Conservation (phyloP, 768 basidiomycete genomes). For the Boletus rex-veris region DNA sequence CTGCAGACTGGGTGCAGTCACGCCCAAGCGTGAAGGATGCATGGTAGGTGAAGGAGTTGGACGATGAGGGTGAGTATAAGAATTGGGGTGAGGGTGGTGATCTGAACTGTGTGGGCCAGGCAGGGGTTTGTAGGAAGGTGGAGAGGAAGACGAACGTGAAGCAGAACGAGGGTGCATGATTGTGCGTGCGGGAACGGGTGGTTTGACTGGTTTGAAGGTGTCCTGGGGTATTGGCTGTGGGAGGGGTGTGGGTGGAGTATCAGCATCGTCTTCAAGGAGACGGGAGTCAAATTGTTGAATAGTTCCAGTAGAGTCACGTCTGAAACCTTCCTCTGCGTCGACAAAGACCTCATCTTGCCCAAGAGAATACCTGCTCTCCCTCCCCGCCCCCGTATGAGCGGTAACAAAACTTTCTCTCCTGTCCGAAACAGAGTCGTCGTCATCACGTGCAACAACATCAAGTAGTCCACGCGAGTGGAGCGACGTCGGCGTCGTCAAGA, state of each 20-base stretch:
- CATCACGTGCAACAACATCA: conserved; percentile 27
- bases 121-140: conserved; percentile 25
- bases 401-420: conserved; percentile 59
- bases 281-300: conserved; percentile 18
- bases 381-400: conserved; percentile 31
- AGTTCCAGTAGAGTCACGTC: conserved; percentile 23
- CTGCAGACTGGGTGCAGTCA: conserved; percentile 27
- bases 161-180: conserved; percentile 13
- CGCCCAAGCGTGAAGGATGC: conserved; percentile 10
- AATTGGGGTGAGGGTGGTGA: conserved; percentile 9
- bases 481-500: conserved; percentile 29
- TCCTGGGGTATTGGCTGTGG: conserved; percentile 1
- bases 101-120: conserved; percentile 18
- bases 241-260: conserved; percentile 4
- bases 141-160: conserved; percentile 19
- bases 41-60: conserved; percentile 4
- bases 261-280: conserved; percentile 11
- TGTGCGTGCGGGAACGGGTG: conserved; percentile 19
- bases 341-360: conserved; percentile 28
- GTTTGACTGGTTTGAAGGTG: conserved; percentile 11
- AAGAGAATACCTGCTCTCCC: conserved; percentile 32
- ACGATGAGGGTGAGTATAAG: conserved; percentile 12
- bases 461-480: conserved; percentile 19
- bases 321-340: conserved; percentile 27
- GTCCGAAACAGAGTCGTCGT: conserved; percentile 43